Evolutionary conservation across 352 stramenopile species (phyloP).

Genomic region (Globisporangium perplexum): DNA sequence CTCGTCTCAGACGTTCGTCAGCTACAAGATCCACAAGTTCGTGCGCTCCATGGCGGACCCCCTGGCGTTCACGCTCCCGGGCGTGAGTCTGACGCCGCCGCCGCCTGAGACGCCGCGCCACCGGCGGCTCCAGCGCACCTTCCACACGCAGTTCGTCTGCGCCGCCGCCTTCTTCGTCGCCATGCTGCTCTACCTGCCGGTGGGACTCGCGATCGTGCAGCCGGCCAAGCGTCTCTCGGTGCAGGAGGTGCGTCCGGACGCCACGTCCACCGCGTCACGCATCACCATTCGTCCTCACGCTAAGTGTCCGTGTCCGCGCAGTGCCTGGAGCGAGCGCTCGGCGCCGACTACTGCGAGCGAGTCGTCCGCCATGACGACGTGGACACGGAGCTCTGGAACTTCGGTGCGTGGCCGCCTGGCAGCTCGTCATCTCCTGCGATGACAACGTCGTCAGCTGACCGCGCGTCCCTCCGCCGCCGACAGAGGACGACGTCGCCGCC

Average conservation of each 20-base stretch:
- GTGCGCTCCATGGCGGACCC: constrained; percentile 5
- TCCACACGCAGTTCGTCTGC: constrained; percentile 22
- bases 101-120: constrained; percentile 12
- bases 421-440: no score
- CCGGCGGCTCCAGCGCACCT: constrained; percentile 18
- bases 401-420: constrained; percentile 18
- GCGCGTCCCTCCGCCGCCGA: not conserved
- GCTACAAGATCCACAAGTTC: constrained; percentile 23
- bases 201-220: constrained; percentile 18
- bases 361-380: constrained; percentile 23
- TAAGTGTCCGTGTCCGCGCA: not conserved
- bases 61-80: constrained; percentile 5
- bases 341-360: constrained; percentile 27
- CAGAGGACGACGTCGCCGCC: constrained; percentile 19
- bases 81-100: constrained; percentile 8
- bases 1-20: constrained; percentile 27
- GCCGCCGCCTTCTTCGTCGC: constrained; percentile 16
- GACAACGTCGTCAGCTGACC: not conserved
- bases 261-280: not conserved
- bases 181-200: constrained; percentile 19
- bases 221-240: constrained; percentile 15
- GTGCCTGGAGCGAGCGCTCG: constrained; percentile 25
- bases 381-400: constrained; percentile 41
- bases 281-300: not conserved
- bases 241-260: constrained; percentile 8